Percentiles rank a stretch among this genome's conserved stretches.
phyloP scores from a whole-genome alignment of 306 rosid genomes.

The Astragalus membranaceus region DNA sequence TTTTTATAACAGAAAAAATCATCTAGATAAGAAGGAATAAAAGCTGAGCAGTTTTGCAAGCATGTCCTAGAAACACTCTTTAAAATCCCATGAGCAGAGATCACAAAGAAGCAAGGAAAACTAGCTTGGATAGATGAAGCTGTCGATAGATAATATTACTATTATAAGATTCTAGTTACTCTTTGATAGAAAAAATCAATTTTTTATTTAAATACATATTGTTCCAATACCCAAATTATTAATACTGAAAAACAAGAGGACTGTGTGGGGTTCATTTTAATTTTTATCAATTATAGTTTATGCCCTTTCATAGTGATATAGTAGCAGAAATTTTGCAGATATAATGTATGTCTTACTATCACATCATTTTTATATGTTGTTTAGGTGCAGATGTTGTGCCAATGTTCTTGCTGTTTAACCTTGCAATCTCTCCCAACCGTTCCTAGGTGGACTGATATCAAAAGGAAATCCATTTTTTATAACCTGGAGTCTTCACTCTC shows the following conservation, averaged over 20 bases:
- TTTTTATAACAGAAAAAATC: background rate
- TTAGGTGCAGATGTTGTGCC: conserved; percentile 34
- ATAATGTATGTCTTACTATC: background rate
- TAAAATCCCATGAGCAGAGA: background rate
- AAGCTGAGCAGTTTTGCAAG: background rate
- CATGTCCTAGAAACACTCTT: background rate
- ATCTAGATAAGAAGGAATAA: background rate
- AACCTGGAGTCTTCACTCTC: conserved; percentile 42
- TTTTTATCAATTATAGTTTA: conserved; percentile 5
- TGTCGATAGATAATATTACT: background rate
- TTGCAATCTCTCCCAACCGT: conserved; percentile 29
- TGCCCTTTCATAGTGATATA: background rate
- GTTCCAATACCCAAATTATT: background rate
- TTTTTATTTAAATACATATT: too few species aligned
- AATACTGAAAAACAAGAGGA: background rate
- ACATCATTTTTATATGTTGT: conserved; percentile 5
- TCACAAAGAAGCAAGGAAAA: background rate
- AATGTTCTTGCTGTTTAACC: conserved; percentile 46
- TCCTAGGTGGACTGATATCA: conserved; percentile 41
- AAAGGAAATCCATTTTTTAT: conserved; percentile 50
- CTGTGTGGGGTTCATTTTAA: background rate
- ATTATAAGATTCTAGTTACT: background rate
- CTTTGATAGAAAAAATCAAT: background rate
- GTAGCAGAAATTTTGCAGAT: conserved; percentile 2
- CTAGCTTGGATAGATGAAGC: background rate